phyloP scores from a whole-genome alignment of 306 rosid species.

The Lathyrus tuberosus region DNA sequence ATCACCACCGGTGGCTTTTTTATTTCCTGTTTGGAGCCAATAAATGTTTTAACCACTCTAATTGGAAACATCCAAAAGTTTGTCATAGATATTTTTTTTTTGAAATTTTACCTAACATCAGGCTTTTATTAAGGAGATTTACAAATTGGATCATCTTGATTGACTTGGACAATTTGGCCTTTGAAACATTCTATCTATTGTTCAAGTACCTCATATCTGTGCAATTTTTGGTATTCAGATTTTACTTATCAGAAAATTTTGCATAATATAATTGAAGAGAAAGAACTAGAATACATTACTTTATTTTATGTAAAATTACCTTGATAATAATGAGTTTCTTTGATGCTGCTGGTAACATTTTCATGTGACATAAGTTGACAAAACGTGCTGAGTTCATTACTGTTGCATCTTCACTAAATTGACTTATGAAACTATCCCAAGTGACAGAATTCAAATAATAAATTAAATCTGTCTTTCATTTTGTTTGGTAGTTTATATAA shows the following conservation, averaged over 20 bases:
- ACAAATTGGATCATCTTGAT: slow-evolving; percentile 30
- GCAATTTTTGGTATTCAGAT: slow-evolving; percentile 13
- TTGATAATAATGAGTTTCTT: slow-evolving; percentile 12
- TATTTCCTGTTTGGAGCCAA: neutral
- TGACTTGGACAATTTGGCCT: slow-evolving; percentile 32
- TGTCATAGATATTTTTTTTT: neutral
- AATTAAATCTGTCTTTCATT: slow-evolving; percentile 13
- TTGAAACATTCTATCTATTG: slow-evolving; percentile 24
- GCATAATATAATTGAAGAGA: slow-evolving; percentile 1
- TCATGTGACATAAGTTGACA: slow-evolving; percentile 21
- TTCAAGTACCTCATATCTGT: slow-evolving; percentile 9
- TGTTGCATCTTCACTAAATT: slow-evolving; percentile 30
- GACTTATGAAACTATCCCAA: slow-evolving; percentile 6
- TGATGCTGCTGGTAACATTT: slow-evolving; percentile 14
- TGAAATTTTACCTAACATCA: slow-evolving; percentile 9
- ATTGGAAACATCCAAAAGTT: slow-evolving; percentile 13
- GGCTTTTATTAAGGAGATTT: slow-evolving; percentile 28
- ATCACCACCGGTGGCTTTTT: neutral
- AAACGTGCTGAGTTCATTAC: slow-evolving; percentile 14
- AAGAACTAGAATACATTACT: slow-evolving; percentile 24
- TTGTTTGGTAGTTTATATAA: slow-evolving; percentile 24
- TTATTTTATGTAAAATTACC: slow-evolving; percentile 32
- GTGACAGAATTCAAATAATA: slow-evolving; percentile 9
- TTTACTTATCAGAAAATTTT: slow-evolving; percentile 8
- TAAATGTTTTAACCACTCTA: slow-evolving; percentile 11